Conservation (phyloP, 208 protist genomes). For the Trichomonas gallinae region DNA sequence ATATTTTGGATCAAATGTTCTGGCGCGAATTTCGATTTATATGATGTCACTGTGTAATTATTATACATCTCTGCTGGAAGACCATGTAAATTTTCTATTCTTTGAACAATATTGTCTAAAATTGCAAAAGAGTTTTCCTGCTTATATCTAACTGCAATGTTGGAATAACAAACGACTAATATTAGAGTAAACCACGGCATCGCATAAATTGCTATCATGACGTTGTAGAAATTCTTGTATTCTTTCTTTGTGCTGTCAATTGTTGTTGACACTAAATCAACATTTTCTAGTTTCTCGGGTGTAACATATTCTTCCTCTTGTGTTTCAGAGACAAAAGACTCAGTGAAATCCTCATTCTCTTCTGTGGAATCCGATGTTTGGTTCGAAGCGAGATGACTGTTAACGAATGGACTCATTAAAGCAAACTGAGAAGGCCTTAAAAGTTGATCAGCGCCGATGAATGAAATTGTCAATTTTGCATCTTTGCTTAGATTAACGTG, state of each 20-base stretch:
- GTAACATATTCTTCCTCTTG: background rate
- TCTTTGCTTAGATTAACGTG: background rate
- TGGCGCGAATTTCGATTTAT: background rate
- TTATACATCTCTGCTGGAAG: background rate
- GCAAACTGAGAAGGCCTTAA: background rate
- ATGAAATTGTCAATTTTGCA: background rate
- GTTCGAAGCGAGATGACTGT: background rate
- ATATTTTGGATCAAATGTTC: background rate
- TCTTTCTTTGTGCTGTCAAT: background rate
- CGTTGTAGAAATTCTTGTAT: background rate
- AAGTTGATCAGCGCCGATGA: background rate
- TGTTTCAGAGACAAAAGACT: background rate
- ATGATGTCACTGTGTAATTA: background rate
- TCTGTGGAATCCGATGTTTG: background rate
- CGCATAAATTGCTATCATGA: background rate
- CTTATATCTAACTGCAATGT: background rate
- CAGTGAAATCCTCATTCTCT: background rate
- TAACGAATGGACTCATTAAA: background rate
- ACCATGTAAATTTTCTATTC: background rate
- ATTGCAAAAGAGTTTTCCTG: background rate
- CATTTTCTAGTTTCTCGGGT: background rate
- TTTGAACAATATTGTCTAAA: background rate
- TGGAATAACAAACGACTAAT: background rate
- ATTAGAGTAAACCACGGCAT: background rate
- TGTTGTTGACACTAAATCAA: background rate